Base-by-base conservation (phyloP, 805 yeast species). In the Yamadazyma insecticola region DNA sequence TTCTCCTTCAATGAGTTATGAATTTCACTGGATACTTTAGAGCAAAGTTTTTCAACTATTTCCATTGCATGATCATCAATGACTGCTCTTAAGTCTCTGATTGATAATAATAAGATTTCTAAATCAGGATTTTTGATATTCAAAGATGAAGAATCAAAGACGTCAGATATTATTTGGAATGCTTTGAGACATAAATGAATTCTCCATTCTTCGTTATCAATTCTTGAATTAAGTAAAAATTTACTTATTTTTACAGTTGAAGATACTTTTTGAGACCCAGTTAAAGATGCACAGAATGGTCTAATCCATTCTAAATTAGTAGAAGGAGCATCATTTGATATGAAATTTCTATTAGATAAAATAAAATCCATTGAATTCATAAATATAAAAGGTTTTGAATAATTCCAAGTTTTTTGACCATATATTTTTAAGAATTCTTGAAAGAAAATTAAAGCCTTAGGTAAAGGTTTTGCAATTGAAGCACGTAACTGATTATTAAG, bases 311-410 rank as follows among this genome's bases (percentile, higher is more conserved):
- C 30, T 11, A 34, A 10, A 4, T 11, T 3, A 6, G 10, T 6
- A 8, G 12, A 6, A 12, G 13, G 13, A 6, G 22, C 14, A 9
- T 9, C 12, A 12, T 13, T 8, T 11, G 16, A 16, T 4, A 30
- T 16, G 25, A 22, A 22, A 28, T 62, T 55, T 1, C 79, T 76
- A 43, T 72, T 78, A 13, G 71, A 70, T 28, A 81, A 65, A 1
- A 81, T 61, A 12, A 76, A 67, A 40, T 81, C 88, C 30, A 82
- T 51, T 26, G 79, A 60, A 37, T 76, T 77, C 17, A 63, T 66
- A 37, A 70, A 73, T 2, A 73, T 71, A 37, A 61, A 70, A 0
- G 84, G 85, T 1, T 70, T 57, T 3, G 77, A 63, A 16, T 57
- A 43, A 0, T 50, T 44, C 90, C 92, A 85, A 36, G 79, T 73